Conservation (phyloP, 495 filamentous ascomycete species). For the Cenococcum geophilum region DNA sequence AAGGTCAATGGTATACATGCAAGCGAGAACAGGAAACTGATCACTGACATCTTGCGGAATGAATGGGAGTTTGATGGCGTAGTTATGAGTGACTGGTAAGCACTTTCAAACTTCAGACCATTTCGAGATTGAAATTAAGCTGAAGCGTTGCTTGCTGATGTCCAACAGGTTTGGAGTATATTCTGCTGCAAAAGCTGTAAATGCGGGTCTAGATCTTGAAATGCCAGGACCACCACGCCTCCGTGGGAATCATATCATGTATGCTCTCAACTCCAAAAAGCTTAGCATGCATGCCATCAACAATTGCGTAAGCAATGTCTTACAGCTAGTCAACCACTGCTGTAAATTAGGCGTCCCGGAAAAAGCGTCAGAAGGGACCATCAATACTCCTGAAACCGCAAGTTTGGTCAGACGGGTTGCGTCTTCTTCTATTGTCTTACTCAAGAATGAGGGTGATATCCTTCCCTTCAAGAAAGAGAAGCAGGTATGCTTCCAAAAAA, state of each 20-base stretch:
- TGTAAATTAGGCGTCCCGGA: conserved; percentile 15
- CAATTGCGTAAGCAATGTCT: conserved; percentile 17
- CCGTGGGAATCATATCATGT: conserved; percentile 5
- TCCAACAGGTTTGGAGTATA: conserved; percentile 13
- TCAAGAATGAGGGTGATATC: conserved; percentile 23
- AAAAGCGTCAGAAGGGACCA: conserved; percentile 16
- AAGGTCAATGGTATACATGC: conserved; percentile 25
- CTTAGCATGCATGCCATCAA: conserved; percentile 11
- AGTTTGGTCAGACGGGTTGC: conserved; percentile 19
- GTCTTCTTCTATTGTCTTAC: conserved; percentile 18
- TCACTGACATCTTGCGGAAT: conserved; percentile 17
- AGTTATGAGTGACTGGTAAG: conserved; percentile 28
- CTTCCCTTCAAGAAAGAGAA: conserved; percentile 24
- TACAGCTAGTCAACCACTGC: conserved; percentile 19
- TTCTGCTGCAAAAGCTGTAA: conserved; percentile 16
- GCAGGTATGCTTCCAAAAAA: conserved; percentile 6
- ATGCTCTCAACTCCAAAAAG: conserved; percentile 10
- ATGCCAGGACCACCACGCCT: conserved; percentile 23
- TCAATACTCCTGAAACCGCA: conserved; percentile 17
- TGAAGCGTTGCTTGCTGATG: not conserved
- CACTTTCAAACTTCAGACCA: not conserved
- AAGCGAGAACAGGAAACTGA: conserved; percentile 14
- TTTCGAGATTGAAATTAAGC: not conserved
- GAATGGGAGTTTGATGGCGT: conserved; percentile 26
- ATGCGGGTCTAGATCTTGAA: conserved; percentile 24